Evolutionary conservation across 306 rosid species (phyloP), one percentile per base, ranked within the genome.

Genomic region (Malus sieversii): DNA sequence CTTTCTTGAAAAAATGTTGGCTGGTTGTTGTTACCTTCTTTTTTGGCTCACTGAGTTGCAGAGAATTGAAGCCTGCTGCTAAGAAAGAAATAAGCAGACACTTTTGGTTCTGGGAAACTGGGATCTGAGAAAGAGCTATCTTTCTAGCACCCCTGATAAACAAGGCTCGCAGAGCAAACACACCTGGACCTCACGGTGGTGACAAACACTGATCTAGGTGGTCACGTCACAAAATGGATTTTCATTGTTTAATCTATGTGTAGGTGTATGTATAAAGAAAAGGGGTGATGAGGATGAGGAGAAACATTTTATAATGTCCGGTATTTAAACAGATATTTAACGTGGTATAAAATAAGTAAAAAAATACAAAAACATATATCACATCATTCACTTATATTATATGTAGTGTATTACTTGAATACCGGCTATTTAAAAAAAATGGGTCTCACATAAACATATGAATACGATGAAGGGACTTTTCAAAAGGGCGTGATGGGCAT

Each of bases 11-110:
- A 72, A 73, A 66, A 59, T 7, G 73, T 4, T 40, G 66, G 10
- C 10, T 29, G 25, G 30, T 11, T 10, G 30, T 11, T 10, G 14
- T 11, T 46, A 32, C 57, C 23, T 23, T 75, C 27, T 32, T 66
- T 32, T 59, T 12, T 8, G 27, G 59, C 35, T 33, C 38, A 19
- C 63, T 14, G 61, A 48, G 62, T 60, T 42, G 84, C 92, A 15
- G 40, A 32, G 44, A 61, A 77, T 86, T 72, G 89, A 81, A 78
- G 86, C 74, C 59, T 82, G 93, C 75, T 51, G n/a, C 65, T 60
- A 16, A 42, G 9, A 18, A 14, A 5, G 8, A 15, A 51, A 51
- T 11, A 40, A 20, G 35, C 51, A 57, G 29, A 3, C 5, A 57
- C 66, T 61, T 61, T 25, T 61, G 32, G 66, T 61, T 61, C 22